Percentiles rank a stretch among this genome's conserved stretches.
Conservation (phyloP, 2,329 filamentous ascomycete species). For the Nemania diffusa region DNA sequence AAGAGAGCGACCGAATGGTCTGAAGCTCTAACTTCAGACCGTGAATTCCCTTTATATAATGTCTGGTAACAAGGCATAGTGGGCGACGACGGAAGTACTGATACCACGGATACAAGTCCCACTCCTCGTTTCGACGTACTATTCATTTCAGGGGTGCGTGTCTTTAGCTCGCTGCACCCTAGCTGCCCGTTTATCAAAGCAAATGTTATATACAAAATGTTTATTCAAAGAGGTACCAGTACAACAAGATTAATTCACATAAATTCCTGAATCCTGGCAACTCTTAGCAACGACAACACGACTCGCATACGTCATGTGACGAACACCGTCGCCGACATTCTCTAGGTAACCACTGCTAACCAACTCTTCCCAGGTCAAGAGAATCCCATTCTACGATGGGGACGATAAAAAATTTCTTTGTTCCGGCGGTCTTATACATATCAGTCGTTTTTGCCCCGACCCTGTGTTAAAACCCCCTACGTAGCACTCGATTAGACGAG, state of each 20-base stretch:
- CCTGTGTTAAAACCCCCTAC: conserved; percentile 17
- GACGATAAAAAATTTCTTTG: conserved; percentile 39
- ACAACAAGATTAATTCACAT: conserved; percentile 11
- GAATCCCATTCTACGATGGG: conserved; percentile 17
- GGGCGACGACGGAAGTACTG: neutral
- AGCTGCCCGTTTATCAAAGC: neutral
- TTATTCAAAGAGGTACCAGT: neutral
- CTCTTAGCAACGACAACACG: conserved; percentile 30
- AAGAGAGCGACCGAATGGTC: conserved; percentile 19
- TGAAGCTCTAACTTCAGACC: conserved; percentile 13
- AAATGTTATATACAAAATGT: neutral
- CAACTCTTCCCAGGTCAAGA: conserved; percentile 16
- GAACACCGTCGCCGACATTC: conserved; percentile 23
- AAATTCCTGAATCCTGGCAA: conserved; percentile 35
- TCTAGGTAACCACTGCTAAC: conserved; percentile 36
- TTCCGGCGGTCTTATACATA: conserved; percentile 23
- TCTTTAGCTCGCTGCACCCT: neutral
- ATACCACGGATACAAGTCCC: neutral
- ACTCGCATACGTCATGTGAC: conserved; percentile 33
- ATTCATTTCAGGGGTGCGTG: neutral
- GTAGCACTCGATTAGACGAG: neutral
- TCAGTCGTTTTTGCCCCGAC: conserved; percentile 44
- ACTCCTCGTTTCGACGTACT: neutral
- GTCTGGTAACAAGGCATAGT: neutral
- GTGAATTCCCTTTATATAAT: conserved; percentile 11